phyloP scores from a whole-genome alignment of 305 asterid genomes.

The Fraxinus ornus region DNA sequence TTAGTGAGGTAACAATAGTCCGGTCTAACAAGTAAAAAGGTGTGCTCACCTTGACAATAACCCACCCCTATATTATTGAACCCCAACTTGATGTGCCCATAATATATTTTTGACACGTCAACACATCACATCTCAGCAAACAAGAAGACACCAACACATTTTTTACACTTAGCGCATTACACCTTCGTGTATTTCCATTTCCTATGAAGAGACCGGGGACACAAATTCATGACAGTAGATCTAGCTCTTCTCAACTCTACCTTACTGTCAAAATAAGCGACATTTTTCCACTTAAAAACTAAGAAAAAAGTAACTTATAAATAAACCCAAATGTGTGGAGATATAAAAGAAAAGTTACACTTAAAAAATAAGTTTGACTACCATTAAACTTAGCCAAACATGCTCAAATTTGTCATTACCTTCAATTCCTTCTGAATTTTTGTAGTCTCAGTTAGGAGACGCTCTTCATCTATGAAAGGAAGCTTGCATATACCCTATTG shows the following conservation, averaged over 20 bases:
- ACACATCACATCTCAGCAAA: neutral
- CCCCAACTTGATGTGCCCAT: neutral
- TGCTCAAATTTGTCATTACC: constrained; percentile 27
- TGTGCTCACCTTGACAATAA: neutral
- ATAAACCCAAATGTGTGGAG: neutral
- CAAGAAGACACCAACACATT: neutral
- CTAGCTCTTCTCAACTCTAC: neutral
- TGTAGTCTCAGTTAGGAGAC: constrained; percentile 43
- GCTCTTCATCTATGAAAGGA: constrained; percentile 53
- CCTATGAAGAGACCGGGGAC: neutral
- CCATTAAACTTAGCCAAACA: neutral
- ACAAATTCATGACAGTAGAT: neutral
- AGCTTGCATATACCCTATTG: constrained; percentile 43
- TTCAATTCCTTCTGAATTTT: constrained; percentile 34
- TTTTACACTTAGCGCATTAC: neutral
- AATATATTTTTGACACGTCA: neutral
- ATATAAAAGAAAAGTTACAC: neutral
- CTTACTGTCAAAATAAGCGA: neutral
- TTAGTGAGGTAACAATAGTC: neutral
- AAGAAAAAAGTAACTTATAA: neutral
- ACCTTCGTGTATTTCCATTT: neutral
- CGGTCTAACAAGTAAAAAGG: neutral
- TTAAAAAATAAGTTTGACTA: neutral
- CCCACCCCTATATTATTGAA: neutral
- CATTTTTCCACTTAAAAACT: neutral